Evolutionary conservation across 306 rosid species (phyloP), one percentile per base, ranked within the genome.

Genomic region (Arachis stenosperma): DNA sequence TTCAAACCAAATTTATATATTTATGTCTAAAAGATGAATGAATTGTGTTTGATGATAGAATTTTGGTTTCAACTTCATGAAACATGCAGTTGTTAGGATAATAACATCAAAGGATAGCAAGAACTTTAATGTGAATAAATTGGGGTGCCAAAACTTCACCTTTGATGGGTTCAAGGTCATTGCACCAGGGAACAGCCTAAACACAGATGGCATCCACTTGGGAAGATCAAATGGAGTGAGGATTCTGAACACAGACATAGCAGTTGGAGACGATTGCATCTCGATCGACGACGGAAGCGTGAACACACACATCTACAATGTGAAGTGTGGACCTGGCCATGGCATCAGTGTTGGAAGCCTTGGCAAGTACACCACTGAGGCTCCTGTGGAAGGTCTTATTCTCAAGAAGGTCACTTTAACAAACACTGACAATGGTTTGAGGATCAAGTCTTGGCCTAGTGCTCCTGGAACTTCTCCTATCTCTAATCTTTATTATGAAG

Each of bases 121-220:
- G 11, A 57, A 29, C 41, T 57, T 57, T 9, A 27, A 61, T 61
- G 67, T 61, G 2, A n/a, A 39, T n/a, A 39, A 3, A 54, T 10
- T 74, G 6, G 74, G 70, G 7, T 75, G 82, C 69, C 37, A 50
- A 5, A 65, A 81, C 40, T 22, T 86, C 2, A 69, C 82, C 6
- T 75, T 83, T 22, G 7, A 50, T 1, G 27, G 52, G 2, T 11
- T 83, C 6, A 78, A 51, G 10, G 11, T 86, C 22, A 52, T 30
- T 9, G 81, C 86, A 0, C 88, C 86, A 0, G 12, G 4, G 9
- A 3, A 65, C 0, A 86, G 86, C 65, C 12, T 8, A 4, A 86
- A 79, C 46, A 86, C 86, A 1, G 90, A 86, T 22, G 90, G 90
- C 48, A 76, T 81, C 5, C 88, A 81, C 53, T 14, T 86, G 1